phyloP scores from a whole-genome alignment of 805 yeast species.

The Hagleromyces aurorensis region DNA sequence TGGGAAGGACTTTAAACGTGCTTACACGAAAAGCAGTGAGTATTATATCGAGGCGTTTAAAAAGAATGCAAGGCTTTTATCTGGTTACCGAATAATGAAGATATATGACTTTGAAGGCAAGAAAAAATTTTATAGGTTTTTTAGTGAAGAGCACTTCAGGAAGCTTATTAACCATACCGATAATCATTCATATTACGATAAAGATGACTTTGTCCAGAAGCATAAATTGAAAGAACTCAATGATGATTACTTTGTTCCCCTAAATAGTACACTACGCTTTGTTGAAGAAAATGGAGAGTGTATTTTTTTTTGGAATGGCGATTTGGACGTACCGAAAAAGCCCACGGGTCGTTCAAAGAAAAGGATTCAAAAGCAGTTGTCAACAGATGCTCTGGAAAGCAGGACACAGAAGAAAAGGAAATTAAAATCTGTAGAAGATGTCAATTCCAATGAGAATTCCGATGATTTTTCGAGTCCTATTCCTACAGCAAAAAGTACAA shows the following conservation, averaged over 20 bases:
- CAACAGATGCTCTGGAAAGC: neutral
- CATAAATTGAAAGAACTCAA: slow-evolving; percentile 17
- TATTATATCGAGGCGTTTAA: slow-evolving; percentile 36
- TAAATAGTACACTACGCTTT: slow-evolving; percentile 26
- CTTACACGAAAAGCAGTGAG: slow-evolving; percentile 46
- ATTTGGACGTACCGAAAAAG: slow-evolving; percentile 15
- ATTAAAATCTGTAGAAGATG: no score
- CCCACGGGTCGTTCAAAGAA: slow-evolving; percentile 9
- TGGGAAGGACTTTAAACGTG: slow-evolving; percentile 48
- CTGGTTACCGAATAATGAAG: slow-evolving; percentile 41
- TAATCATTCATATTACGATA: neutral
- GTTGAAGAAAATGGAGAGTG: slow-evolving; percentile 15
- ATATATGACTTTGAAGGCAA: slow-evolving; percentile 71
- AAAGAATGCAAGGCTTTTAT: slow-evolving; percentile 22
- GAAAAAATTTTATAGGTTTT: slow-evolving; percentile 60
- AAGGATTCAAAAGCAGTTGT: slow-evolving; percentile 3
- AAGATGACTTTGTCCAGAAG: slow-evolving; percentile 6
- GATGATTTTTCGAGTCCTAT: neutral
- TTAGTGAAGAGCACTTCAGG: slow-evolving; percentile 38
- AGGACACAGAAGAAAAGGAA: no score
- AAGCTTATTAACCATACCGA: slow-evolving; percentile 12
- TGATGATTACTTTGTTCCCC: slow-evolving; percentile 18
- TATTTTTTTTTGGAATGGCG: slow-evolving; percentile 30
- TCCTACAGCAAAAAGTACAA: slow-evolving; percentile 1
- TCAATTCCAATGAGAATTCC: slow-evolving; percentile 1